These are phyloP conservation scores for Leishmania tarentolae DNA, from an alignment of 208 protist species.

Conservation along the genomic window DNA sequence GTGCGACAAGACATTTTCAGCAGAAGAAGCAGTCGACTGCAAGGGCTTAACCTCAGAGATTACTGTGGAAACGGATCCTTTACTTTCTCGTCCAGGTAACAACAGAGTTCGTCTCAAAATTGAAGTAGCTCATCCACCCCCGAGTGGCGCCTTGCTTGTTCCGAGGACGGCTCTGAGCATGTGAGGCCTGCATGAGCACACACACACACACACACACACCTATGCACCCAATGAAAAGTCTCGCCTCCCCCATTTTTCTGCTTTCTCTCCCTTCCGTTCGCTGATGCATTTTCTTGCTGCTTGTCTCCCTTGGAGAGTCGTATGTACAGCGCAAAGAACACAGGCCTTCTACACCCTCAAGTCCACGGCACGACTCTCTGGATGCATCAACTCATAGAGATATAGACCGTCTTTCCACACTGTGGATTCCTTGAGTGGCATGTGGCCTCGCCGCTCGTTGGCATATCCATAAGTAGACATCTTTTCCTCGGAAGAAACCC, in stretches of 20 bases:
- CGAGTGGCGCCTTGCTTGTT: not conserved
- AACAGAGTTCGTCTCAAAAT: not conserved
- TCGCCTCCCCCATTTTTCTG: constrained; percentile 5
- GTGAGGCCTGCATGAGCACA: not conserved
- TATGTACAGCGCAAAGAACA: not conserved
- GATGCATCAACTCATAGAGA: not conserved
- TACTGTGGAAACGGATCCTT: too few relatives aligned
- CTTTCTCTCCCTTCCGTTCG: constrained; percentile 20
- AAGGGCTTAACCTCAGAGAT: too few relatives aligned
- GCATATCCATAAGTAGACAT: too few relatives aligned
- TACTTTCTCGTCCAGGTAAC: not conserved
- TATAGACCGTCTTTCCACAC: not conserved
- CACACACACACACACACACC: not conserved
- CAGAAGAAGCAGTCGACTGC: not conserved
- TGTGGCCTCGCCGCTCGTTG: too few relatives aligned
- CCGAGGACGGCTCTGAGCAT: not conserved
- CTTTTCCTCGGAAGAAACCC: not conserved
- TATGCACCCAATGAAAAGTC: too few relatives aligned
- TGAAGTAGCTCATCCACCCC: not conserved
- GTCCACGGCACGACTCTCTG: not conserved
- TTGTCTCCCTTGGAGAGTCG: not conserved
- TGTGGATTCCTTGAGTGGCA: not conserved
- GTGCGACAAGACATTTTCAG: not conserved
- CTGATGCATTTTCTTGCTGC: not conserved
- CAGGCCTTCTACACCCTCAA: not conserved